Conservation (phyloP, 2,329 filamentous ascomycete species). For the Metarhizium guizhouense region DNA sequence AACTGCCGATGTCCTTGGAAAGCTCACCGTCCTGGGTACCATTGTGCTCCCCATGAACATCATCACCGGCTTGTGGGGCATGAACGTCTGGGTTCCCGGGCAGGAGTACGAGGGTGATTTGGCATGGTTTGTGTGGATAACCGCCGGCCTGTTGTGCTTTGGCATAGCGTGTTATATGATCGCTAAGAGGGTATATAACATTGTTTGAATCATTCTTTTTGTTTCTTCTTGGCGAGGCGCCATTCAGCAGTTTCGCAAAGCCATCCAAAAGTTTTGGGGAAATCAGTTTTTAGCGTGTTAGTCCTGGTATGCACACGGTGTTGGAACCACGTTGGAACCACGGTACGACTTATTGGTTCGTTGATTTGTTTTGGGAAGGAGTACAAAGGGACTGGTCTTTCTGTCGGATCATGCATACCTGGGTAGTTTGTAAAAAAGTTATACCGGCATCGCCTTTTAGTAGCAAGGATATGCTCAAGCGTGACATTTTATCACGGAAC, state of each 20-base stretch:
- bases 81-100: slow-evolving; percentile 95
- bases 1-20: slow-evolving; percentile 89
- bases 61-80: slow-evolving; percentile 95
- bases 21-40: slow-evolving; percentile 89
- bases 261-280: too few species aligned
- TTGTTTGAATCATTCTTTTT: slow-evolving; percentile 41
- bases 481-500: too few species aligned
- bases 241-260: too few species aligned
- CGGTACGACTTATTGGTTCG: background rate
- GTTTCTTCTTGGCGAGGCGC: too few species aligned
- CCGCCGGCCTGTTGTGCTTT: slow-evolving; percentile 67
- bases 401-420: background rate
- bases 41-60: slow-evolving; percentile 99
- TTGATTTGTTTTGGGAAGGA: background rate
- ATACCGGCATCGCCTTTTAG: background rate
- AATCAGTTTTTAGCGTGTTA: background rate
- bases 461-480: too few species aligned
- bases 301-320: background rate
- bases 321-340: background rate
- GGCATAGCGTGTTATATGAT: slow-evolving; percentile 71
- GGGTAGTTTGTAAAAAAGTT: background rate
- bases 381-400: background rate
- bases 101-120: slow-evolving; percentile 72
- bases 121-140: slow-evolving; percentile 67
- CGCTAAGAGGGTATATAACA: slow-evolving; percentile 75